Base-by-base conservation (phyloP, 495 filamentous ascomycete genomes). In the Penicillium arizonense region DNA sequence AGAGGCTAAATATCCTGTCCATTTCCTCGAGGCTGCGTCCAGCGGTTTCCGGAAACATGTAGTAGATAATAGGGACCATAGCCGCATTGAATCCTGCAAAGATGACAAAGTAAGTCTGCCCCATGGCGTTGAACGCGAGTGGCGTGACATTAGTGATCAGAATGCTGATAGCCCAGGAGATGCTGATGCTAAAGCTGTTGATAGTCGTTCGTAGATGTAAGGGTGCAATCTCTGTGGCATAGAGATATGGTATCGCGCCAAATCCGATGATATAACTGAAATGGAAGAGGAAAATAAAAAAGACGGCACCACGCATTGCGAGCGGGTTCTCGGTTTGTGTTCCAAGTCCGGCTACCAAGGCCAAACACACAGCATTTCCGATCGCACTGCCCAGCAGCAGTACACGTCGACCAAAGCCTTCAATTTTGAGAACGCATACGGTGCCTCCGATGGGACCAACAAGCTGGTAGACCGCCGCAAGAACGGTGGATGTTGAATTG, bases 31-130 rank as follows among this genome's bases (percentile, higher is more conserved):
- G 69, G 5, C 66, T 70, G 16, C 77, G 75, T 4, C 69, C 72
- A 13, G 75, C 70, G 2, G 83, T 86, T 63, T 86, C 84, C 4
- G 82, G 83, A 59, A 80, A 84, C 35, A 75, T 52, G 47, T 84
- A 76, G 61, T 82, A 87, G 20, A 86, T 73, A 21, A 82, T 67
- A 2, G 81, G 81, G 0, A 85, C 70, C 65, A 87, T 86, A 18
- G 73, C 53, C 20, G 70, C 71, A 61, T 86, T 86, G 61, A 84
- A 78, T 11, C 77, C 72, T 5, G 63, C 61, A 33, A 62, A 65
- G 4, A 65, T 36, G 13, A 63, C 45, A 20, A 63, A 65, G 44
- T 55, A 65, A 34, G 43, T 45, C 41, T 60, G 60, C 2, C 53
- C 57, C 39, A 65, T 63, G 1, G 10, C 35, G 14, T 54, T 50